A percentile compares a stretch with the other conserved stretches of the same genome.
phyloP scores from a whole-genome alignment of 352 stramenopile species.

The Phytophthora sojae region DNA sequence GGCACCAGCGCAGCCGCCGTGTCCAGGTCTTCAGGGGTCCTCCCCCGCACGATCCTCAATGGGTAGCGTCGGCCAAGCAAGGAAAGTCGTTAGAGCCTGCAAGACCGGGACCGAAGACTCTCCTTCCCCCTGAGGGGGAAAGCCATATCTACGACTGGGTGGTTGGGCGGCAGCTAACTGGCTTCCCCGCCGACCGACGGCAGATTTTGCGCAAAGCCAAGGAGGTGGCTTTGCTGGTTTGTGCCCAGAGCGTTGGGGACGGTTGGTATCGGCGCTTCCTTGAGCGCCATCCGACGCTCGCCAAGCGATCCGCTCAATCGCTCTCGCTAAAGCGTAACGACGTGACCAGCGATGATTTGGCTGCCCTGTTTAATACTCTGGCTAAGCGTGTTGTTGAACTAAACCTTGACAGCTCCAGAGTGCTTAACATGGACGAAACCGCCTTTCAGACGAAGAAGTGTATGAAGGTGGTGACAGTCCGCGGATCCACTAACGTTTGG shows the following conservation, averaged over 20 bases:
- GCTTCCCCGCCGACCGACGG: slow-evolving; percentile 7
- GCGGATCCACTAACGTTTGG: slow-evolving; percentile 2
- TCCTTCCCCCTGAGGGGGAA: slow-evolving; percentile 14
- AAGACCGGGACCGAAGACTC: neutral
- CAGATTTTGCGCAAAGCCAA: slow-evolving; percentile 28
- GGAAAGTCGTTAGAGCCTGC: neutral
- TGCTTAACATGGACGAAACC: slow-evolving; percentile 2
- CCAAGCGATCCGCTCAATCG: slow-evolving; percentile 16
- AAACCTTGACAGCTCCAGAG: neutral
- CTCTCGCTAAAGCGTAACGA: slow-evolving; percentile 19
- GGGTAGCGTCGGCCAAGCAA: neutral
- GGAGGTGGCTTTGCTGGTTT: slow-evolving; percentile 4
- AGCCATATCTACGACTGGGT: slow-evolving; percentile 23
- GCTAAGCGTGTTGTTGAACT: slow-evolving; percentile 12
- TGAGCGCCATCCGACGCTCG: slow-evolving; percentile 14
- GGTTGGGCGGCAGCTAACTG: slow-evolving; percentile 23
- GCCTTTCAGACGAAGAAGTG: slow-evolving; percentile 4
- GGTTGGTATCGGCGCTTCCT: slow-evolving; percentile 36
- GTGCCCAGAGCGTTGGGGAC: neutral
- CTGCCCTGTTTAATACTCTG: slow-evolving; percentile 20
- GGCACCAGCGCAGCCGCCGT: neutral
- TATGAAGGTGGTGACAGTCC: neutral
- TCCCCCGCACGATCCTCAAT: slow-evolving; percentile 2
- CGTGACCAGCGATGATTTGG: slow-evolving; percentile 8
- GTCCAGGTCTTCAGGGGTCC: neutral